Evolutionary conservation across 345 rosid genomes (phyloP), one percentile per base, ranked within the genome.

Genomic region (Garcia nutans): DNA sequence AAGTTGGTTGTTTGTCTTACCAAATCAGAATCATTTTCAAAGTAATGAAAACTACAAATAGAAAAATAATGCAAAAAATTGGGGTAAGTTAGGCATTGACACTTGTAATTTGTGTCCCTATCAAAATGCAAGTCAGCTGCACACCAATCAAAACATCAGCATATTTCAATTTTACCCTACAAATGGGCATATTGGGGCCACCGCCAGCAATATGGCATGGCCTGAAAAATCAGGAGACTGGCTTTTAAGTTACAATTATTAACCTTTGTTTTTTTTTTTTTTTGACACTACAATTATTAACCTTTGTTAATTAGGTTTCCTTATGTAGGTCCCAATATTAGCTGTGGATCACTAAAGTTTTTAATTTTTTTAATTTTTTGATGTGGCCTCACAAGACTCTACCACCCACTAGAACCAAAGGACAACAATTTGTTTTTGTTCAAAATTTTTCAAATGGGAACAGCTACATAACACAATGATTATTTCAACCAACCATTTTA

Each of bases 281-380:
- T n/a, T n/a, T n/a, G n/a, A n/a, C n/a, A n/a, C n/a, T n/a, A n/a
- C n/a, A n/a, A n/a, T n/a, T n/a, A n/a, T n/a, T n/a, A n/a, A n/a
- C n/a, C n/a, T n/a, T n/a, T n/a, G n/a, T n/a, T n/a, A n/a, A n/a
- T n/a, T 57, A 6, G 52, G 45, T 71, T 37, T 33, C 16, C 37
- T 37, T 61, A 8, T n/a, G 0, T 73, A 80, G 86, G 79, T 76
- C 83, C 84, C 81, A 65, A 28, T 52, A 60, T 74, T 81, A 85
- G 86, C 86, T 85, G 88, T 81, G 78, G 23, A 60, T 79, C 83
- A 79, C 84, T 74, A 69, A 71, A 68, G 76, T 54, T 71, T 47
- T 22, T 37, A 37, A 57, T 77, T 73, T 44, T 16, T 13, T 22
- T 37, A 5, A 3, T 11, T 42, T 41, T 22, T 23, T 22, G 55